Evolutionary conservation across 2,329 filamentous ascomycete genomes (phyloP), one percentile per base, ranked within the genome.

Genomic region (Ophiostoma novo-ulmi): DNA sequence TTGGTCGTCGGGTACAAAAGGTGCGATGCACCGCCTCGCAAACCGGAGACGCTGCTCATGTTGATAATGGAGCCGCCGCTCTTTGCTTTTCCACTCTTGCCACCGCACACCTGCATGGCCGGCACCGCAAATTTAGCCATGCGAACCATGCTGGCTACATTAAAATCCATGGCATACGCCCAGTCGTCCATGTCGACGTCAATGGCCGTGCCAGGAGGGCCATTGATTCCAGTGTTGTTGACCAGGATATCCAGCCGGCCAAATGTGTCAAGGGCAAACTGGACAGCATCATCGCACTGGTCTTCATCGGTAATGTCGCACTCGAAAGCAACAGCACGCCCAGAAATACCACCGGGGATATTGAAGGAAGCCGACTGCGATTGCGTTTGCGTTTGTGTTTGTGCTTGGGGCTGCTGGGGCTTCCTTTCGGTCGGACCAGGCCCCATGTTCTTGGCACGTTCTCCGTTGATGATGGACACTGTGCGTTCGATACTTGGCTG

Each of bases 41-140:
- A 68, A 0, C 87, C 87, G 0, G 87, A 87, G 1, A 90, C 87
- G 66, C 82, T 85, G 1, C 85, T 85, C 81, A 90, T 86, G 75
- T 90, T 90, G 74, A 89, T 80, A 71, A 89, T 86, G 58, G 66
- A 80, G 70, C 71, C 0, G 84, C 84, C 1, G 41, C 39, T 66
- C 31, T 66, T 66, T 17, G 17, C n/a, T 35, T 6, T 58, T 41
- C 20, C 88, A 80, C 7, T 82, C 78, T 70, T 89, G 88, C 70
- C 80, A 81, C 35, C 74, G 11, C n/a, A 31, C 22, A 58, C n/a
- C 52, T 58, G 52, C 52, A 58, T 58, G n/a, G 52, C 52, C 5
- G 52, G 52, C 8, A 58, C 52, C 3, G 52, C 52, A 58, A 13
- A 58, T 22, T 58, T 58, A 13, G n/a, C 11, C 52, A 58, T 58